Evolutionary conservation across 208 protist species (phyloP), one percentile per base, ranked within the genome.

Genomic region (Wallacemonas sp.): DNA sequence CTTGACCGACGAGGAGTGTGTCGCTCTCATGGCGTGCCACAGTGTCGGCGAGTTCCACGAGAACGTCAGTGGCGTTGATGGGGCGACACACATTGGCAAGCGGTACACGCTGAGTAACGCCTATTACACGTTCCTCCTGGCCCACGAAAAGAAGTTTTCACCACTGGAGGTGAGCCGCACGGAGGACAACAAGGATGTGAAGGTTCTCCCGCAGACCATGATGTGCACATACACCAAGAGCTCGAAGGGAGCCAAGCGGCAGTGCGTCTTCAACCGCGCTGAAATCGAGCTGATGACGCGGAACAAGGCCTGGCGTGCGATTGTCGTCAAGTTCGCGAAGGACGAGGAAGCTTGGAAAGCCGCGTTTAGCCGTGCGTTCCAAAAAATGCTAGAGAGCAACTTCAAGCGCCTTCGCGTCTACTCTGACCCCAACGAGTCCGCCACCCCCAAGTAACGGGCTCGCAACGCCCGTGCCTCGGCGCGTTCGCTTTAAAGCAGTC

Each of bases 11-110:
- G 85, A 80, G 60, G 88, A 94, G 76, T 89, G 81, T 39, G 80
- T 94, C 10, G 88, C 88, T 33, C 71, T 94, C n/a, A 73, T 94
- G 57, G 85, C 83, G 15, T 92, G 82, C 66, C 88, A 94, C 76
- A 83, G 81, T 53, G 88, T 94, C 13, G 88, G 88, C 44, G 85
- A 94, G 64, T 92, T 92, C 36, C 88, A 94, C 79, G 85, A 88
- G 59, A 71, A 85, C 39, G 88, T 94, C 5, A 92, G 85, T 64
- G 88, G 88, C 29, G 22, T 92, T 8, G 88, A 92, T 12, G 72
- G 58, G 29, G 78, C 71, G 17, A 89, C 81, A 21, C 84, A 92
- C 65, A 83, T 81, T 21, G 88, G 88, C 12, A 78, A 66, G 34
- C 83, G 81, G 3, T 92, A 91, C 67, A 79, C 66, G n/a, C 79